phyloP scores from a whole-genome alignment of 495 filamentous ascomycete species.

The Astrocystis sublimbata region DNA sequence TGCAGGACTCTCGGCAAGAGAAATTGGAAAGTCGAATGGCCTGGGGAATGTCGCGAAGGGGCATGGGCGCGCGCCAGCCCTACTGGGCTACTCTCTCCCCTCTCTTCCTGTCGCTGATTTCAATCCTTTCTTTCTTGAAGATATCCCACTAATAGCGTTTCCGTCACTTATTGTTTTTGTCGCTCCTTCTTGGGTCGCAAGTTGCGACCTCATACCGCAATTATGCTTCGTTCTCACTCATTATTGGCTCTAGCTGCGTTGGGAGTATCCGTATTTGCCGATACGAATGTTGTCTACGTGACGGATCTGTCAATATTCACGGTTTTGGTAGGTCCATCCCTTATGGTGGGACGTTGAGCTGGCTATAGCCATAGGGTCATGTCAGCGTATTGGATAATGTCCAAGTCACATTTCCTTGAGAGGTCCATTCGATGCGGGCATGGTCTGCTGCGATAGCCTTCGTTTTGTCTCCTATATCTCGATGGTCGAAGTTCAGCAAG shows the following conservation, averaged over 20 bases:
- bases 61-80: background rate
- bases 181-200: constrained; percentile 14
- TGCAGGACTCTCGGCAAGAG: background rate
- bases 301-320: constrained; percentile 46
- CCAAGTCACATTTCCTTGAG: background rate
- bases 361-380: background rate
- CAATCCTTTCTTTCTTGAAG: background rate
- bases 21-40: background rate
- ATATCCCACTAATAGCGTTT: background rate
- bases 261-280: constrained; percentile 20
- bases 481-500: no score
- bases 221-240: constrained; percentile 7
- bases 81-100: background rate
- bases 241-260: constrained; percentile 20
- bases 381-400: background rate
- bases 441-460: background rate
- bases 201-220: constrained; percentile 1
- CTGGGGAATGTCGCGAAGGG: background rate
- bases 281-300: constrained; percentile 41
- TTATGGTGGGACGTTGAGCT: background rate
- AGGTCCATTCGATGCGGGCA: background rate
- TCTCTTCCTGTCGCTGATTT: background rate
- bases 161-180: background rate
- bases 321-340: constrained; percentile 36
- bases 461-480: no score